phyloP scores from a whole-genome alignment of 371 early-diverging fungal genomes.

The Chytridiales sp. region DNA sequence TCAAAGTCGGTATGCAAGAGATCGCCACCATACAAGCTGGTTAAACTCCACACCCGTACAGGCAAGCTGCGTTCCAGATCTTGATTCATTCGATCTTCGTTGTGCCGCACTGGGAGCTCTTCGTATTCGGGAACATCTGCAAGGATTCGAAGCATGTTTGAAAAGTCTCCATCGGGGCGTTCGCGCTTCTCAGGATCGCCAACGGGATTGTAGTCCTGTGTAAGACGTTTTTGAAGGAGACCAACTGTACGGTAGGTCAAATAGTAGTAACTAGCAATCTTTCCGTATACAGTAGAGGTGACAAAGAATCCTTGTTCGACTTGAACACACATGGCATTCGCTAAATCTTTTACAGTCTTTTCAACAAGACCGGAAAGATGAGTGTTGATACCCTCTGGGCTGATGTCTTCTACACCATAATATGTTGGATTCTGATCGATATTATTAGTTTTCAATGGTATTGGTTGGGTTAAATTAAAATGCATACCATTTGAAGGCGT shows the following conservation, averaged over 20 bases:
- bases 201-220: slow-evolving; percentile 33
- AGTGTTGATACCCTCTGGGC: slow-evolving; percentile 63
- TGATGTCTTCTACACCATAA: slow-evolving; percentile 82
- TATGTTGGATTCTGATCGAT: slow-evolving; percentile 85
- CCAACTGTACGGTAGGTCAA: slow-evolving; percentile 77
- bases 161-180: slow-evolving; percentile 45
- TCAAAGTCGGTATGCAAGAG: slow-evolving; percentile 53
- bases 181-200: slow-evolving; percentile 26
- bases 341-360: slow-evolving; percentile 63
- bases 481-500: slow-evolving; percentile 65
- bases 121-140: slow-evolving; percentile 82
- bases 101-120: slow-evolving; percentile 88
- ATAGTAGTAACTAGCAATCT: slow-evolving; percentile 88
- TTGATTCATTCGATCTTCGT: slow-evolving; percentile 80
- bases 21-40: slow-evolving; percentile 44
- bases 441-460: slow-evolving; percentile 56
- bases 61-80: slow-evolving; percentile 41
- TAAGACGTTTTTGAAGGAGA: slow-evolving; percentile 58
- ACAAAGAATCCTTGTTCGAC: slow-evolving; percentile 51
- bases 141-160: slow-evolving; percentile 67
- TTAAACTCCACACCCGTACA: slow-evolving; percentile 34
- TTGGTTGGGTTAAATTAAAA: slow-evolving; percentile 7
- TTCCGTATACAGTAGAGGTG: slow-evolving; percentile 68
- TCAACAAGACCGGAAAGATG: slow-evolving; percentile 79
- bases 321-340: slow-evolving; percentile 70